Percentiles rank a stretch among this genome's conserved stretches.
These are phyloP conservation scores for Shiraia bambusicola DNA, from an alignment of 2,329 filamentous ascomycete species.

Conservation along the genomic window DNA sequence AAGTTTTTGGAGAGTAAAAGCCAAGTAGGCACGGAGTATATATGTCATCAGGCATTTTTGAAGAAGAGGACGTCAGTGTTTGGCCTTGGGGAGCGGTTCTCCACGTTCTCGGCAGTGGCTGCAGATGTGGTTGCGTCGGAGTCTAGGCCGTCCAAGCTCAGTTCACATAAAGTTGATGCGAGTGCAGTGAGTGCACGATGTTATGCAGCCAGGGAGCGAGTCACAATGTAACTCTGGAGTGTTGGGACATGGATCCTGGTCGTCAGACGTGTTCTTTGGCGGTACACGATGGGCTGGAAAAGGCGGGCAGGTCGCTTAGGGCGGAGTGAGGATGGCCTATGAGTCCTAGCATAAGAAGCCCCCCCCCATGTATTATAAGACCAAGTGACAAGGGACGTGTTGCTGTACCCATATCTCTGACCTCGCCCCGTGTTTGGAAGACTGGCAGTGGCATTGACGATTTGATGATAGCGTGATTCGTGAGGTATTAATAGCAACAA, in stretches of 20 bases:
- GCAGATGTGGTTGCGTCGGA: neutral
- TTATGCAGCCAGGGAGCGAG: constrained; percentile 20
- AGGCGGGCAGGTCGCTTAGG: constrained; percentile 17
- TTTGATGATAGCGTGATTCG: no score
- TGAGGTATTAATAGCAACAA: no score
- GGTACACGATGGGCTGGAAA: constrained; percentile 7
- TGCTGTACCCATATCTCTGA: constrained; percentile 12
- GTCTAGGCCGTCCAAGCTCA: no score
- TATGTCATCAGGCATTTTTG: no score
- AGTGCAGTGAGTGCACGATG: neutral
- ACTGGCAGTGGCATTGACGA: no score
- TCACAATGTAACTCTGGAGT: constrained; percentile 10
- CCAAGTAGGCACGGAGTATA: no score
- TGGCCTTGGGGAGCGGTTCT: no score
- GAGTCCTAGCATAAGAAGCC: constrained; percentile 15
- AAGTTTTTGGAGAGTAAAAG: constrained; percentile 45
- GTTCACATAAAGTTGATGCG: no score
- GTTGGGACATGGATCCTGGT: constrained; percentile 13
- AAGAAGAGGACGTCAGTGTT: no score
- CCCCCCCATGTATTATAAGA: constrained; percentile 21
- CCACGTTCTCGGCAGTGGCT: neutral
- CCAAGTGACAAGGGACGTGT: constrained; percentile 16
- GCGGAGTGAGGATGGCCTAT: constrained; percentile 12
- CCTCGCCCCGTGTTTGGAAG: no score
- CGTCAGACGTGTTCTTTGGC: constrained; percentile 7